phyloP scores from a whole-genome alignment of 805 yeast species.

The Schwanniomyces sp. region DNA sequence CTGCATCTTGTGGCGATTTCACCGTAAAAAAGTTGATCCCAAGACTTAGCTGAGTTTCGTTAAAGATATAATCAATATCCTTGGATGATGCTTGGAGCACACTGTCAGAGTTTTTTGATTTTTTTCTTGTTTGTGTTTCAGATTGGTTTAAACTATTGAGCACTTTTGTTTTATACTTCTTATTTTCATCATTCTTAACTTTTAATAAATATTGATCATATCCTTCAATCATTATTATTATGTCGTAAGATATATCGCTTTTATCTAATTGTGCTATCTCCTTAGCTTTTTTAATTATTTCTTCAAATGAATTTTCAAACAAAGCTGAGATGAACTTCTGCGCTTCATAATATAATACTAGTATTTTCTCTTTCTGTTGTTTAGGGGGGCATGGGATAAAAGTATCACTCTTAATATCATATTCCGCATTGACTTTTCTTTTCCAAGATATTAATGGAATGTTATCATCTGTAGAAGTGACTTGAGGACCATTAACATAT shows the following conservation, averaged over 20 bases:
- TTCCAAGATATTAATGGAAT: slow-evolving; percentile 53
- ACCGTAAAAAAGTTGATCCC: slow-evolving; percentile 53
- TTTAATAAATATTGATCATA: slow-evolving; percentile 46
- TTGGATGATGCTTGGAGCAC: slow-evolving; percentile 15
- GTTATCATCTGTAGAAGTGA: slow-evolving; percentile 22
- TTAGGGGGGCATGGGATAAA: slow-evolving; percentile 53
- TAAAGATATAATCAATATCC: slow-evolving; percentile 41
- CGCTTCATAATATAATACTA: slow-evolving; percentile 48
- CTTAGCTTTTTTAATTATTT: slow-evolving; percentile 1
- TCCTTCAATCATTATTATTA: slow-evolving; percentile 50
- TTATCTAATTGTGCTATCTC: neutral
- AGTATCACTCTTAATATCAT: slow-evolving; percentile 47
- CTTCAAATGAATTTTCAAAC: slow-evolving; percentile 9
- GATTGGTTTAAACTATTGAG: slow-evolving; percentile 14
- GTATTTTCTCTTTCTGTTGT: slow-evolving; percentile 42
- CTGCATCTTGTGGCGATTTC: slow-evolving; percentile 45
- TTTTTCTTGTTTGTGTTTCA: slow-evolving; percentile 3
- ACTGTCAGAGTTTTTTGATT: slow-evolving; percentile 5
- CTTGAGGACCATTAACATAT: slow-evolving; percentile 8
- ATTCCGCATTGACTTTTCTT: slow-evolving; percentile 48
- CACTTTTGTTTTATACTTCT: slow-evolving; percentile 40
- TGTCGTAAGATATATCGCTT: slow-evolving; percentile 8
- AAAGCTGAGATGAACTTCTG: slow-evolving; percentile 36
- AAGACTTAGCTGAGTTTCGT: slow-evolving; percentile 45
- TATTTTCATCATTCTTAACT: slow-evolving; percentile 46